Percentiles rank a stretch among this genome's conserved stretches.
These are phyloP conservation scores for Entoloma clypeatum DNA, from an alignment of 1,284 basidiomycete genomes.

Conservation along the genomic window DNA sequence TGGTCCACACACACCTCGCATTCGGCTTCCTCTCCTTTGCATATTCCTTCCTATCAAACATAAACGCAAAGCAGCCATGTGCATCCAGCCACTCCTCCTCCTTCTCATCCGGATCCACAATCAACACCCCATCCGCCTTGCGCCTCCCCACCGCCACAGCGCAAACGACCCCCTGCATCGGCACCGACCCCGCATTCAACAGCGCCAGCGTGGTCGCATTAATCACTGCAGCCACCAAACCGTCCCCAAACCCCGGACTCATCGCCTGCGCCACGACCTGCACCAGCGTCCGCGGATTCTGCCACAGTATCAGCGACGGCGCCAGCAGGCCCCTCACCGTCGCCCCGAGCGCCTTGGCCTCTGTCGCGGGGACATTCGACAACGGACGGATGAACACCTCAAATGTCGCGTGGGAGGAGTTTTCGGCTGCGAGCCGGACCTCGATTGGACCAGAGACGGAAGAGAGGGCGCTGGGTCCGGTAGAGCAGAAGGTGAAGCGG, in stretches of 20 bases:
- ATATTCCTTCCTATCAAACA: slow-evolving; percentile 46
- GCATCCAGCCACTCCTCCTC: slow-evolving; percentile 47
- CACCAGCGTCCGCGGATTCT: slow-evolving; percentile 63
- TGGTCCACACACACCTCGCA: slow-evolving; percentile 50
- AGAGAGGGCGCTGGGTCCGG: slow-evolving; percentile 40
- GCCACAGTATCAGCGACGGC: slow-evolving; percentile 56
- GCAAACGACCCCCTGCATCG: slow-evolving; percentile 66
- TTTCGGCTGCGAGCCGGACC: slow-evolving; percentile 59
- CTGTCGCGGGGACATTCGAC: slow-evolving; percentile 58
- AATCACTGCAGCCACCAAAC: slow-evolving; percentile 53
- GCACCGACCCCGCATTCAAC: slow-evolving; percentile 62
- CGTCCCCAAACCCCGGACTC: slow-evolving; percentile 26
- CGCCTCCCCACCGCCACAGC: slow-evolving; percentile 54
- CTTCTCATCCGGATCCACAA: slow-evolving; percentile 52
- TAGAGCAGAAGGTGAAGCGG: slow-evolving; percentile 56
- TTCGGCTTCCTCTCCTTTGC: slow-evolving; percentile 15
- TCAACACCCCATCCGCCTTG: slow-evolving; percentile 27
- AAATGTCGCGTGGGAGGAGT: slow-evolving; percentile 66
- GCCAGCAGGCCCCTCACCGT: slow-evolving; percentile 53
- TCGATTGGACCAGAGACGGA: slow-evolving; percentile 78
- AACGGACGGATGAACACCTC: slow-evolving; percentile 69
- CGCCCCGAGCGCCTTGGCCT: slow-evolving; percentile 54
- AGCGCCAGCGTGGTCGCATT: slow-evolving; percentile 67
- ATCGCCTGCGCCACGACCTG: slow-evolving; percentile 68
- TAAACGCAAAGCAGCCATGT: slow-evolving; percentile 52